phyloP scores from a whole-genome alignment of 768 basidiomycete species.

The Cystobasidium tubakii region DNA sequence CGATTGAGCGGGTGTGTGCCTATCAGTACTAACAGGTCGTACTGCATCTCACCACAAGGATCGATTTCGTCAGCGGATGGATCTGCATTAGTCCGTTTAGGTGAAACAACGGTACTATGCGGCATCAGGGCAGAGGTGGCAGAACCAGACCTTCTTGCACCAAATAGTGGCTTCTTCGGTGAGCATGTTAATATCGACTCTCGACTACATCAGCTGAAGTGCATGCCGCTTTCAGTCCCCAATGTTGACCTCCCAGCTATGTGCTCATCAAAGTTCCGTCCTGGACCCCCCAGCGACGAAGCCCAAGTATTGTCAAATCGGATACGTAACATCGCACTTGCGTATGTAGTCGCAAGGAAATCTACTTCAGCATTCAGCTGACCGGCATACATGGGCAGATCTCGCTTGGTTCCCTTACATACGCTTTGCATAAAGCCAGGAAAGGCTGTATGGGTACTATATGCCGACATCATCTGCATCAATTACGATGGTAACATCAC shows the following conservation, averaged over 20 bases:
- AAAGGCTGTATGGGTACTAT: conserved; percentile 85
- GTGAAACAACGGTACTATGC: conserved; percentile 89
- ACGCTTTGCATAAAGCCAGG: conserved; percentile 73
- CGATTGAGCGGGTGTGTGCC: no score
- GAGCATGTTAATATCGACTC: not conserved
- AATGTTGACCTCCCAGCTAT: conserved; percentile 90
- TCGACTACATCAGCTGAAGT: not conserved
- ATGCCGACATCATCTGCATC: conserved; percentile 88
- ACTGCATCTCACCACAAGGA: conserved; percentile 53
- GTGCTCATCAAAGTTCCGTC: conserved; percentile 87
- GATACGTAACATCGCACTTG: conserved; percentile 67
- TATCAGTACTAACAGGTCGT: no score
- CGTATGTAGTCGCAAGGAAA: conserved; percentile 54
- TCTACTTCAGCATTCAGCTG: not conserved
- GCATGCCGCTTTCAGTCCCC: conserved; percentile 59
- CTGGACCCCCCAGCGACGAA: conserved; percentile 89
- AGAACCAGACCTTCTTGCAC: conserved; percentile 73
- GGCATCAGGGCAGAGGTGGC: conserved; percentile 94
- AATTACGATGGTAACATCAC: conserved; percentile 96
- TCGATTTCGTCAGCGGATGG: conserved; percentile 92
- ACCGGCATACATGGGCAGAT: conserved; percentile 52
- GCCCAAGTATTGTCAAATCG: conserved; percentile 83
- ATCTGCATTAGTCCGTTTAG: conserved; percentile 81
- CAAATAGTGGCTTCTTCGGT: conserved; percentile 78
- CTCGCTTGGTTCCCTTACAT: conserved; percentile 60